Evolutionary conservation across 352 stramenopile species (phyloP).

Genomic region (Globisporangium ultimum): DNA sequence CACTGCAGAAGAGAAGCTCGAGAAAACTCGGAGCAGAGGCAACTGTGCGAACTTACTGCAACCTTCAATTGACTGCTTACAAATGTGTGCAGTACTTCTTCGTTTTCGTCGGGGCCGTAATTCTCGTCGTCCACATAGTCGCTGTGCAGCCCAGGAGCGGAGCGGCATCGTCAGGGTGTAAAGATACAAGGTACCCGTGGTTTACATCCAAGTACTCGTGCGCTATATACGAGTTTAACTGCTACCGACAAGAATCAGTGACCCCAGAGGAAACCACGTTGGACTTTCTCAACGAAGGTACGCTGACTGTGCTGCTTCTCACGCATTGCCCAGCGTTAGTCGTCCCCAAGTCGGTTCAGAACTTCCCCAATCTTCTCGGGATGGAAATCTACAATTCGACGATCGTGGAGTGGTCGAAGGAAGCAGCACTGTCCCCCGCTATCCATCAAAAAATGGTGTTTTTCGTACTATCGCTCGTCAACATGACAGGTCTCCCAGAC

Average conservation of each 20-base stretch:
- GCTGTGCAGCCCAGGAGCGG: too few species aligned
- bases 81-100: too few species aligned
- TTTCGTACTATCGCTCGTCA: not conserved
- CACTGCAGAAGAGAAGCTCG: too few species aligned
- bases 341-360: slow-evolving; percentile 14
- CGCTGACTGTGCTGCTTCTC: slow-evolving; percentile 18
- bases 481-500: slow-evolving; percentile 7
- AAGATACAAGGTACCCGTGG: not conserved
- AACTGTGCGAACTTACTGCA: too few species aligned
- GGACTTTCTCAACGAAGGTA: slow-evolving; percentile 10
- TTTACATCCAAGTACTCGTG: slow-evolving; percentile 4
- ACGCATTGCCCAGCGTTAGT: slow-evolving; percentile 22
- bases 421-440: not conserved
- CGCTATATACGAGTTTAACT: slow-evolving; percentile 11
- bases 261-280: not conserved
- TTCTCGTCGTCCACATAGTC: too few species aligned
- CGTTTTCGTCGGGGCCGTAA: too few species aligned
- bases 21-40: too few species aligned
- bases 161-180: too few species aligned
- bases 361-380: slow-evolving; percentile 27
- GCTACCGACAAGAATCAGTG: slow-evolving; percentile 2
- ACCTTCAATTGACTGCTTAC: too few species aligned
- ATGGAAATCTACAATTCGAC: slow-evolving; percentile 36
- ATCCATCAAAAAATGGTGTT: slow-evolving; percentile 2
- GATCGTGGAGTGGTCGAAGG: slow-evolving; percentile 10